Evolutionary conservation across 1,139 yeast genomes (phyloP).

Genomic region (Pichia sp.): DNA sequence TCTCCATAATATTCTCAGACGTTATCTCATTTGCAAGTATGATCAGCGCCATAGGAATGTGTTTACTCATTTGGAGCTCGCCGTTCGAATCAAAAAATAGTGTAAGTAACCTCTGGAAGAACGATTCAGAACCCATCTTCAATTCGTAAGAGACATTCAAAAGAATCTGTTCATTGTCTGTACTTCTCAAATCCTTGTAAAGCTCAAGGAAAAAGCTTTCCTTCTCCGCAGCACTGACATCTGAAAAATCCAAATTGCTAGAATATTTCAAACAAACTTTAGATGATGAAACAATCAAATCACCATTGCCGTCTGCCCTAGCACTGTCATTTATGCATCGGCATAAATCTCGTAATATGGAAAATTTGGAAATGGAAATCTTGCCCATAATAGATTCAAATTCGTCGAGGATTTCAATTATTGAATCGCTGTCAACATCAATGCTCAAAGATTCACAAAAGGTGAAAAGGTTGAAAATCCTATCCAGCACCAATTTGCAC

Average conservation of each 20-base stretch:
- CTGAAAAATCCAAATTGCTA: neutral
- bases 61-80: neutral
- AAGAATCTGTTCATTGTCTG: slow-evolving; percentile 13
- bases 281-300: neutral
- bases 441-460: slow-evolving; percentile 1
- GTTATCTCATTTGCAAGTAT: slow-evolving; percentile 17
- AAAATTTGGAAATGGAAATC: neutral
- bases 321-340: slow-evolving; percentile 3
- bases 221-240: neutral
- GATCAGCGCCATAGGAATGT: slow-evolving; percentile 10
- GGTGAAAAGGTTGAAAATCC: neutral
- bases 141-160: slow-evolving; percentile 16
- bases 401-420: slow-evolving; percentile 9
- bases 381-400: slow-evolving; percentile 1
- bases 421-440: slow-evolving; percentile 2
- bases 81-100: slow-evolving; percentile 1
- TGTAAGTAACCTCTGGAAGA: neutral
- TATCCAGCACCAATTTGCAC: neutral
- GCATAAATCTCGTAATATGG: slow-evolving; percentile 2
- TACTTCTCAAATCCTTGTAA: neutral
- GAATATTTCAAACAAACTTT: slow-evolving; percentile 7
- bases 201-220: slow-evolving; percentile 6
- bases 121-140: neutral
- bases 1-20: neutral
- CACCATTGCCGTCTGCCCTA: slow-evolving; percentile 2